phyloP scores from a whole-genome alignment of 345 rosid species.

The Excoecaria cochinchinensis region DNA sequence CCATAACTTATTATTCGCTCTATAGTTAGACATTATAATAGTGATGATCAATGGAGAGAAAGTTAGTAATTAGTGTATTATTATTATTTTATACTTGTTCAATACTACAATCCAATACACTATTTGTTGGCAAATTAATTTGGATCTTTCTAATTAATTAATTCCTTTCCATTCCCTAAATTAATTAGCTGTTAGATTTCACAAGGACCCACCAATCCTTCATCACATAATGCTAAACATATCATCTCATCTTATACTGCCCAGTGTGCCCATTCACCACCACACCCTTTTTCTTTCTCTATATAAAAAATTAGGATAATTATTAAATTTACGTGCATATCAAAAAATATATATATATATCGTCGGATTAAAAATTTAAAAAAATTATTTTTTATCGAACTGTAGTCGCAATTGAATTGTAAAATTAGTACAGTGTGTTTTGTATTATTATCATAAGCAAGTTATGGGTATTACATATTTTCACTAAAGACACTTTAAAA shows the following conservation, averaged over 20 bases:
- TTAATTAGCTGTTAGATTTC: slow-evolving; percentile 39
- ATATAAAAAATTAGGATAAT: slow-evolving; percentile 8
- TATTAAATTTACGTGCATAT: too few species aligned
- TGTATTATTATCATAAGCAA: not conserved
- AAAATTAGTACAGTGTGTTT: too few species aligned
- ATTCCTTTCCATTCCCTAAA: slow-evolving; percentile 26
- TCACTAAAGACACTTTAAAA: slow-evolving; percentile 14
- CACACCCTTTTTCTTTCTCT: slow-evolving; percentile 26
- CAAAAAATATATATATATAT: too few species aligned
- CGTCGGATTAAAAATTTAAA: too few species aligned
- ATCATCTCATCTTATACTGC: slow-evolving; percentile 27
- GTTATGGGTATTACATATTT: slow-evolving; percentile 20
- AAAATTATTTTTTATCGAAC: too few species aligned
- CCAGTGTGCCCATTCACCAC: slow-evolving; percentile 26
- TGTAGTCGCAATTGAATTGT: too few species aligned
- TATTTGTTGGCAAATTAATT: slow-evolving; percentile 30
- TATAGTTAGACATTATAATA: too few species aligned
- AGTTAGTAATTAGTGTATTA: too few species aligned
- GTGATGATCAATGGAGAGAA: too few species aligned
- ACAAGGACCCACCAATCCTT: slow-evolving; percentile 48
- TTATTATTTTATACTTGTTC: too few species aligned
- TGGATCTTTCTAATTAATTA: slow-evolving; percentile 33
- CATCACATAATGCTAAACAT: slow-evolving; percentile 37
- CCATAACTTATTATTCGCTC: too few species aligned
- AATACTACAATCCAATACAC: not conserved